phyloP scores from a whole-genome alignment of 1,284 basidiomycete genomes.

The Peniophora sp. region DNA sequence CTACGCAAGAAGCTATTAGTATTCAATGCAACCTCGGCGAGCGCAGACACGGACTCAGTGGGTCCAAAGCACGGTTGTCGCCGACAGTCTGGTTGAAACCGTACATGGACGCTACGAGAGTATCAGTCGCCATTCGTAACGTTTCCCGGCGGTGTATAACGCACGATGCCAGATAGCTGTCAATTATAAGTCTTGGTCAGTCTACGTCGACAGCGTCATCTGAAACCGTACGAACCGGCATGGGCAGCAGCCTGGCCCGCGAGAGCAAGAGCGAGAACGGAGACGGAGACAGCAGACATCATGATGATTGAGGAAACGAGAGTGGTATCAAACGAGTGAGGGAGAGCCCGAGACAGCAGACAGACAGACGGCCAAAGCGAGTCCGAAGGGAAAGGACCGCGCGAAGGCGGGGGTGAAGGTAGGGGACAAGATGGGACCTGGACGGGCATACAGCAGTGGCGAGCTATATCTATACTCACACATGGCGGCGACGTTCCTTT shows the following conservation, averaged over 20 bases:
- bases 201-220: background rate
- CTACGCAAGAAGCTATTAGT: no score
- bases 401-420: no score
- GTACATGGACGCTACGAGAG: constrained; percentile 6
- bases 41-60: constrained; percentile 21
- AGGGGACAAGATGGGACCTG: no score
- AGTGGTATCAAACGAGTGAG: background rate
- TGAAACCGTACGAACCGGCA: background rate
- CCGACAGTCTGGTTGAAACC: constrained; percentile 22
- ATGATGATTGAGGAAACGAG: background rate
- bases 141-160: no score
- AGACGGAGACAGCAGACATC: background rate
- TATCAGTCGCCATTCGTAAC: no score
- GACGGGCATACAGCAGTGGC: no score
- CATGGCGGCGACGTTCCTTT: no score
- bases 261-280: background rate
- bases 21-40: no score
- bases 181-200: background rate
- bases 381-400: no score
- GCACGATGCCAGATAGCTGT: background rate
- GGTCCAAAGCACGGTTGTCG: constrained; percentile 26
- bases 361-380: no score
- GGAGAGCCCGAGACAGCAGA: background rate
- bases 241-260: constrained; percentile 1
- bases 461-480: no score